These are phyloP conservation scores for Metschnikowia continentalis DNA, from an alignment of 805 yeast species.

Conservation along the genomic window DNA sequence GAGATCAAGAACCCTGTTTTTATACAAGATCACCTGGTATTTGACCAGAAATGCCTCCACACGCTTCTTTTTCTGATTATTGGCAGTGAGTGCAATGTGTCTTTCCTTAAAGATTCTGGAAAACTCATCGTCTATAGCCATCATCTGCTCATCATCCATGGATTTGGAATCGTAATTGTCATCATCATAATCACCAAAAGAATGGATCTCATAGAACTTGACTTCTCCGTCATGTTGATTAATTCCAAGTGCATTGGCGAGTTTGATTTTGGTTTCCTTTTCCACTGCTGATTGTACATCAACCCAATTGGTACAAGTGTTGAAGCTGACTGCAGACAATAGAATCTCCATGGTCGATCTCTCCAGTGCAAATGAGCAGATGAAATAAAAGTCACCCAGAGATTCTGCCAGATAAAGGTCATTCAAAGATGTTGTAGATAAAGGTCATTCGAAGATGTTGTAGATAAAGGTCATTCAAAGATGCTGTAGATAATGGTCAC, in stretches of 20 bases:
- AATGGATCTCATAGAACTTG: slow-evolving; percentile 36
- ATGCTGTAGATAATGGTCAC: too few relatives aligned
- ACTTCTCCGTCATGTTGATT: slow-evolving; percentile 46
- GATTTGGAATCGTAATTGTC: slow-evolving; percentile 63
- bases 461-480: too few relatives aligned
- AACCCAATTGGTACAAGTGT: too few relatives aligned
- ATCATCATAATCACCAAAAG: slow-evolving; percentile 38
- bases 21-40: slow-evolving; percentile 73
- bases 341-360: too few relatives aligned
- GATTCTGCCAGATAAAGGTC: too few relatives aligned
- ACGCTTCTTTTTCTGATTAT: slow-evolving; percentile 56
- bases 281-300: slow-evolving; percentile 20
- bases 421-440: too few relatives aligned
- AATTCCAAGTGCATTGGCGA: slow-evolving; percentile 69
- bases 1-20: slow-evolving; percentile 72
- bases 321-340: too few relatives aligned
- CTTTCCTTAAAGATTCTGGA: slow-evolving; percentile 83
- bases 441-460: too few relatives aligned
- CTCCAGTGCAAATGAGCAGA: too few relatives aligned
- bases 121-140: slow-evolving; percentile 83
- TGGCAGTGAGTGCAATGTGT: slow-evolving; percentile 52
- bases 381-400: too few relatives aligned
- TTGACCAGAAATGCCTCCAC: slow-evolving; percentile 73
- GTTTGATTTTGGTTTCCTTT: slow-evolving; percentile 51
- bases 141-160: slow-evolving; percentile 96